phyloP scores from a whole-genome alignment of 1,284 basidiomycete species.

The Austroboletus novae-zelandiae region DNA sequence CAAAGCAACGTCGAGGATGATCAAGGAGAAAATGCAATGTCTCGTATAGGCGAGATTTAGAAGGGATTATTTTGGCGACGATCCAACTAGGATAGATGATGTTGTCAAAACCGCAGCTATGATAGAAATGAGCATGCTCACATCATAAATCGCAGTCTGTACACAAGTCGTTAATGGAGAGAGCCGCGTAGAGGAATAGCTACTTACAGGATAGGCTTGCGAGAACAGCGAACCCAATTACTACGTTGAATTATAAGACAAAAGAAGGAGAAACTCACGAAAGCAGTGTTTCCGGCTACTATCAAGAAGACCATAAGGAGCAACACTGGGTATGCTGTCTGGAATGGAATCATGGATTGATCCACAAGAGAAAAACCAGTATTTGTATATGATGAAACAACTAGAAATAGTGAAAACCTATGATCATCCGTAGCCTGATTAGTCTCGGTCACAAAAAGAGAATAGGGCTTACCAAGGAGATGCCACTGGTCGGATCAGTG shows the following conservation, averaged over 20 bases:
- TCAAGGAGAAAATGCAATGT: slow-evolving; percentile 91
- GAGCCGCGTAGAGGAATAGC: neutral
- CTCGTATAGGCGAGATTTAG: slow-evolving; percentile 64
- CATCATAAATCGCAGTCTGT: slow-evolving; percentile 34
- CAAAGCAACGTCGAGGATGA: slow-evolving; percentile 94
- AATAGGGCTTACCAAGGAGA: slow-evolving; percentile 52
- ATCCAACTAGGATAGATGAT: slow-evolving; percentile 57
- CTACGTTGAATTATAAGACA: neutral
- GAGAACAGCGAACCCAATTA: neutral
- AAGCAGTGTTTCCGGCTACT: slow-evolving; percentile 89
- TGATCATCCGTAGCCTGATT: neutral
- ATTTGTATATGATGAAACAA: slow-evolving; percentile 87
- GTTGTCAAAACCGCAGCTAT: neutral
- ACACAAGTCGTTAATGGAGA: neutral
- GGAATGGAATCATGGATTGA: slow-evolving; percentile 86
- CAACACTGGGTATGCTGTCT: slow-evolving; percentile 74
- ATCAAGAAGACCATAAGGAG: slow-evolving; percentile 55
- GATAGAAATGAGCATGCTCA: slow-evolving; percentile 11
- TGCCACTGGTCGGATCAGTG: slow-evolving; percentile 50
- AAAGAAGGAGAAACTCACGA: slow-evolving; percentile 59
- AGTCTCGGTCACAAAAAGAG: neutral
- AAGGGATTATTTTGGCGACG: slow-evolving; percentile 62
- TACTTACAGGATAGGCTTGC: slow-evolving; percentile 71
- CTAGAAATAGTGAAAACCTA: slow-evolving; percentile 88
- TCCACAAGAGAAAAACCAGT: slow-evolving; percentile 90